These are phyloP conservation scores for Cystofilobasidium macerans DNA, from an alignment of 768 basidiomycete species.

Conservation along the genomic window DNA sequence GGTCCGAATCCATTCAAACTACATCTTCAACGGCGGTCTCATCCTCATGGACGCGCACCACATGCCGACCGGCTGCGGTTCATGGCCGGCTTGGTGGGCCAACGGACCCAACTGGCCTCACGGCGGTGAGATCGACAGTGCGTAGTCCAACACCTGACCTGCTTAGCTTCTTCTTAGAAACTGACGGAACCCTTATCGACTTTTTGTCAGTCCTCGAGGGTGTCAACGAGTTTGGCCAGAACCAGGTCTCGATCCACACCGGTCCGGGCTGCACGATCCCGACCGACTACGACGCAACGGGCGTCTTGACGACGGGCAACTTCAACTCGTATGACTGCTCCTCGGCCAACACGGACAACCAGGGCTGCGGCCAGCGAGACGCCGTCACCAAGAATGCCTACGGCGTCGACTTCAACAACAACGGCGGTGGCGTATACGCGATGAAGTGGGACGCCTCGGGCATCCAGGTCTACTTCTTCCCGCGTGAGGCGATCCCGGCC, in stretches of 20 bases:
- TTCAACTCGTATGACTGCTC: constrained; percentile 37
- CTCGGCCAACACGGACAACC: constrained; percentile 36
- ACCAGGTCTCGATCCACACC: constrained; percentile 27
- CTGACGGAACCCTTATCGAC: no score
- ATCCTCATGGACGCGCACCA: constrained; percentile 74
- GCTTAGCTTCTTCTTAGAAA: no score
- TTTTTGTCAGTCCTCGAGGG: constrained; percentile 26
- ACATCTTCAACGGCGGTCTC: constrained; percentile 52
- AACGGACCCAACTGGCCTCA: constrained; percentile 43
- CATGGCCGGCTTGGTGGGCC: constrained; percentile 46
- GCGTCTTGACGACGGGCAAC: constrained; percentile 40
- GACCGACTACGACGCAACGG: constrained; percentile 48
- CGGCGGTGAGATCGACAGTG: constrained; percentile 24
- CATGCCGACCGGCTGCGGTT: constrained; percentile 81
- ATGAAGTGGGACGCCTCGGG: constrained; percentile 71
- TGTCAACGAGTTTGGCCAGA: constrained; percentile 13
- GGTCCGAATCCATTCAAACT: constrained; percentile 55
- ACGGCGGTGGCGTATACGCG: constrained; percentile 77
- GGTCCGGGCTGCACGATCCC: constrained; percentile 37
- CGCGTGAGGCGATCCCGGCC: constrained; percentile 56
- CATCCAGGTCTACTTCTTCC: constrained; percentile 62
- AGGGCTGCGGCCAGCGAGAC: constrained; percentile 69
- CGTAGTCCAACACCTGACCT: no score
- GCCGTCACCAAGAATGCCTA: constrained; percentile 50
- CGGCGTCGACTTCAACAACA: constrained; percentile 75